phyloP scores from a whole-genome alignment of 208 protist genomes.

The Balamuthia mandrillaris region DNA sequence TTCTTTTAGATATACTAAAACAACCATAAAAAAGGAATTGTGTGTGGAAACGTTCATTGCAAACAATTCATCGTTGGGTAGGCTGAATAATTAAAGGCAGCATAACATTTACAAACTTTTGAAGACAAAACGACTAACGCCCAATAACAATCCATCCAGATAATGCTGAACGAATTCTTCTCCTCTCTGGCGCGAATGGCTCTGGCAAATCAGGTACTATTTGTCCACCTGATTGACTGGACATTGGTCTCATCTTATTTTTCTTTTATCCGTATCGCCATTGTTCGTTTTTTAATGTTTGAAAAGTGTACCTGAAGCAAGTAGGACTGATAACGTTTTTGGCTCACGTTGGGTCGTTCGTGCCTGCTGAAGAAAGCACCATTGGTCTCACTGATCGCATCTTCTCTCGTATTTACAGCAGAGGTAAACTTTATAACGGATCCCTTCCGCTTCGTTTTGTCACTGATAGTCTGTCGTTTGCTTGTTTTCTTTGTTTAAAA shows the following conservation, averaged over 20 bases:
- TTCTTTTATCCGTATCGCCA: neutral
- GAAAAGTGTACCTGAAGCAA: constrained; percentile 78
- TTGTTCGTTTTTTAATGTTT: neutral
- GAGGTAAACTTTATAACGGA: neutral
- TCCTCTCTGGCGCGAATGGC: constrained; percentile 71
- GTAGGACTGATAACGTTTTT: constrained; percentile 86
- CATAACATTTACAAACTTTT: no score
- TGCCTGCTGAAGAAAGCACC: constrained; percentile 73
- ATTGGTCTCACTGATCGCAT: constrained; percentile 64
- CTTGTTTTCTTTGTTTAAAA: neutral
- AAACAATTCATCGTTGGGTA: no score
- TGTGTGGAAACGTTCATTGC: no score
- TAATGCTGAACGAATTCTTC: neutral
- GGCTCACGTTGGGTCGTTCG: constrained; percentile 86
- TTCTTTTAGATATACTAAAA: no score
- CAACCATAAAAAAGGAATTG: no score
- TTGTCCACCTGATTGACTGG: neutral
- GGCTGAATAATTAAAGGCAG: no score
- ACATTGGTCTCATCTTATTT: neutral
- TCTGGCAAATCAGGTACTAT: constrained; percentile 80
- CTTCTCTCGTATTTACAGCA: constrained; percentile 59
- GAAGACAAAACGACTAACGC: no score
- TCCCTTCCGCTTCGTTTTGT: neutral
- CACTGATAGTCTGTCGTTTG: neutral
- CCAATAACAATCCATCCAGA: no score